phyloP scores from a whole-genome alignment of 1,284 basidiomycete species.

The Naganishia cerealis region DNA sequence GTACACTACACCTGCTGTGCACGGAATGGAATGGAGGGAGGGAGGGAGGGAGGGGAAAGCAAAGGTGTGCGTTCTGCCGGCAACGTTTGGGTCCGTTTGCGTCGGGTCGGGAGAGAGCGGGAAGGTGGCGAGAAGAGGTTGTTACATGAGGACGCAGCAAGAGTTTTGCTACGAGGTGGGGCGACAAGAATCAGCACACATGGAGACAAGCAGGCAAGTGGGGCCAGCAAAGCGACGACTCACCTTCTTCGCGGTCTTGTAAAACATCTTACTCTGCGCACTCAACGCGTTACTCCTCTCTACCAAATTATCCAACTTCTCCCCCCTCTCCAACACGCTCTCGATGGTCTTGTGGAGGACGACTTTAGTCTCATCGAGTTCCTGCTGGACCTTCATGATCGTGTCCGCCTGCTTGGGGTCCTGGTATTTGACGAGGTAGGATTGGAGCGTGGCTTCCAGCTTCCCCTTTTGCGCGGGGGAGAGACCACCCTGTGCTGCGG shows the following conservation, averaged over 20 bases:
- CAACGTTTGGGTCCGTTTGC: too few relatives aligned
- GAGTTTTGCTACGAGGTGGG: slow-evolving; percentile 63
- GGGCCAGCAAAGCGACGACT: slow-evolving; percentile 44
- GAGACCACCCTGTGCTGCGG: slow-evolving; percentile 50
- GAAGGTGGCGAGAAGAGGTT: background rate
- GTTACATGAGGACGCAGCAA: slow-evolving; percentile 61
- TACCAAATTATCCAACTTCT: slow-evolving; percentile 95
- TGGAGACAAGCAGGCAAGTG: background rate
- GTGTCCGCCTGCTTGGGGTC: slow-evolving; percentile 97
- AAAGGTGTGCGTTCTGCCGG: too few relatives aligned
- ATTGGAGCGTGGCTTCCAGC: slow-evolving; percentile 63
- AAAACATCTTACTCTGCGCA: slow-evolving; percentile 89
- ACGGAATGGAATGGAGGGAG: too few relatives aligned
- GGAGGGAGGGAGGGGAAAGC: too few relatives aligned
- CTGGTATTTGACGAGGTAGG: slow-evolving; percentile 90
- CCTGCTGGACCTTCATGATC: slow-evolving; percentile 97
- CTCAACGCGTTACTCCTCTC: slow-evolving; percentile 90
- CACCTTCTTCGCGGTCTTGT: slow-evolving; percentile 90
- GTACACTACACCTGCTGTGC: too few relatives aligned
- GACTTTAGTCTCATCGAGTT: slow-evolving; percentile 99
- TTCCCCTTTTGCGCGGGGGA: slow-evolving; percentile 55
- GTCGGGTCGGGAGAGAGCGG: background rate
- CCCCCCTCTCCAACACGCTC: slow-evolving; percentile 90
- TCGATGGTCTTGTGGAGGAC: slow-evolving; percentile 99
- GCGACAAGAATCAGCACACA: slow-evolving; percentile 24